Evolutionary conservation across 2,329 filamentous ascomycete genomes (phyloP).

Genomic region (Aaosphaeria pasadenensis): DNA sequence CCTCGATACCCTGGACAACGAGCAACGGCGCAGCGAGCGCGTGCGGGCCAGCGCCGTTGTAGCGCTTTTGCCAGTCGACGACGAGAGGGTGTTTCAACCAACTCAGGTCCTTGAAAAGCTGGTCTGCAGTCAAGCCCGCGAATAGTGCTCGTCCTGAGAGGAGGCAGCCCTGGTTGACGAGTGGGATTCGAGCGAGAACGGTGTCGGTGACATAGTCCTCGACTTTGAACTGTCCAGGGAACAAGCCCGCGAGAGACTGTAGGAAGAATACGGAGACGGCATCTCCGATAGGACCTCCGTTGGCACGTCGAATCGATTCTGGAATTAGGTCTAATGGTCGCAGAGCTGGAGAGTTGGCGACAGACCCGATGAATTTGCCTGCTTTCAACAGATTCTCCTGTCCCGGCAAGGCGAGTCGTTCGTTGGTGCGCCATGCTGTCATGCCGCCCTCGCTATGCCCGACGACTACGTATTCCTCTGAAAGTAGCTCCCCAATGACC

Average conservation of each 20-base stretch:
- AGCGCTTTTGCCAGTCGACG: constrained; percentile 17
- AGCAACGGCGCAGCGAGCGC: constrained; percentile 19
- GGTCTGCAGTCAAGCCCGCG: constrained; percentile 6
- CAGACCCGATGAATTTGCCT: constrained; percentile 16
- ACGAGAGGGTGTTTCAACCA: constrained; percentile 15
- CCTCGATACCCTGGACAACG: constrained; percentile 12
- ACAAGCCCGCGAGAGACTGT: constrained; percentile 12
- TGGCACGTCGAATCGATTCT: constrained; percentile 16
- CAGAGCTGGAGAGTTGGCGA: constrained; percentile 18
- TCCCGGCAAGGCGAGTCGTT: constrained; percentile 16
- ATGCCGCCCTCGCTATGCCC: constrained; percentile 22
- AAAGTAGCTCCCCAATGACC: constrained; percentile 12
- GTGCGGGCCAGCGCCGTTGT: constrained; percentile 18
- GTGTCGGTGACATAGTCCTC: constrained; percentile 16
- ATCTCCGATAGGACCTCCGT: constrained; percentile 15
- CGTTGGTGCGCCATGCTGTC: constrained; percentile 19
- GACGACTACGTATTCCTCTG: constrained; percentile 15
- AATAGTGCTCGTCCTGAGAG: constrained; percentile 12
- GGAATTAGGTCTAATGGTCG: constrained; percentile 18
- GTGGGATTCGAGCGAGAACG: constrained; percentile 11
- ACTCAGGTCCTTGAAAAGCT: constrained; percentile 13
- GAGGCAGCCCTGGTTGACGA: constrained; percentile 16
- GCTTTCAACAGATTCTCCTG: constrained; percentile 14
- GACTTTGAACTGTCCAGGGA: constrained; percentile 8
- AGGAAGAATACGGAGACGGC: constrained; percentile 17